A percentile compares a stretch with the other conserved stretches of the same genome.
phyloP scores from a whole-genome alignment of 2,329 filamentous ascomycete species.

The Macrophomina phaseolina region DNA sequence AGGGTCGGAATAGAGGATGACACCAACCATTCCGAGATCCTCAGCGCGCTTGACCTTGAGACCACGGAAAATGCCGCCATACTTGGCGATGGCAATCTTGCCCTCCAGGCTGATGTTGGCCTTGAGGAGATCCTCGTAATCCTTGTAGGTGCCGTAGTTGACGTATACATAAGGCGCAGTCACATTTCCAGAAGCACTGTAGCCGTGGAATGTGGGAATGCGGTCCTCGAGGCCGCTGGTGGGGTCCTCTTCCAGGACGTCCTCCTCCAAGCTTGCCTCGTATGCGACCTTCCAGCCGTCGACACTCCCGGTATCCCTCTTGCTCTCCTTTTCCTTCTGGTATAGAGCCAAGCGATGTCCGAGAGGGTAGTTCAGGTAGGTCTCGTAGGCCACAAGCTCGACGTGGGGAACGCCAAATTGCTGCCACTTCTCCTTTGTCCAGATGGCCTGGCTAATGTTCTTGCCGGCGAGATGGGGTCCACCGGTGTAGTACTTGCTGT shows the following conservation, averaged over 20 bases:
- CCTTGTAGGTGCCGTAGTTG: constrained; percentile 86
- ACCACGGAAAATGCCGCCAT: constrained; percentile 85
- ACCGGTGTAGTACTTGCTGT: constrained; percentile 58
- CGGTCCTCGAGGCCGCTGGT: constrained; percentile 74
- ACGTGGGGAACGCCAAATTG: constrained; percentile 55
- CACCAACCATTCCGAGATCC: constrained; percentile 87
- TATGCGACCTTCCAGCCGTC: constrained; percentile 68
- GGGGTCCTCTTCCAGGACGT: constrained; percentile 80
- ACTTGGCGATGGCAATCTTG: constrained; percentile 86
- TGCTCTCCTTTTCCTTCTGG: constrained; percentile 64
- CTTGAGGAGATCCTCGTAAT: constrained; percentile 80
- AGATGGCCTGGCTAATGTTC: constrained; percentile 58
- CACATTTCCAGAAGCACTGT: constrained; percentile 90
- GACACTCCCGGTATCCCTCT: constrained; percentile 51
- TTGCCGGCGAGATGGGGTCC: constrained; percentile 59
- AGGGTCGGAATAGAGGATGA: constrained; percentile 84
- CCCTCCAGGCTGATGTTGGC: constrained; percentile 78
- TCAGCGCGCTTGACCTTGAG: constrained; percentile 92
- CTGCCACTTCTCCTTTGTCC: constrained; percentile 56
- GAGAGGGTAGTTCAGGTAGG: constrained; percentile 59
- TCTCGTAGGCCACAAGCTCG: constrained; percentile 56
- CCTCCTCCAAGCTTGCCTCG: constrained; percentile 82
- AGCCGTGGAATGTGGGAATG: constrained; percentile 92
- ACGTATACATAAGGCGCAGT: constrained; percentile 86
- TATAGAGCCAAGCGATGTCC: constrained; percentile 54